These are phyloP conservation scores for Sclerospora graminicola DNA, from an alignment of 352 stramenopile genomes.

Conservation along the genomic window DNA sequence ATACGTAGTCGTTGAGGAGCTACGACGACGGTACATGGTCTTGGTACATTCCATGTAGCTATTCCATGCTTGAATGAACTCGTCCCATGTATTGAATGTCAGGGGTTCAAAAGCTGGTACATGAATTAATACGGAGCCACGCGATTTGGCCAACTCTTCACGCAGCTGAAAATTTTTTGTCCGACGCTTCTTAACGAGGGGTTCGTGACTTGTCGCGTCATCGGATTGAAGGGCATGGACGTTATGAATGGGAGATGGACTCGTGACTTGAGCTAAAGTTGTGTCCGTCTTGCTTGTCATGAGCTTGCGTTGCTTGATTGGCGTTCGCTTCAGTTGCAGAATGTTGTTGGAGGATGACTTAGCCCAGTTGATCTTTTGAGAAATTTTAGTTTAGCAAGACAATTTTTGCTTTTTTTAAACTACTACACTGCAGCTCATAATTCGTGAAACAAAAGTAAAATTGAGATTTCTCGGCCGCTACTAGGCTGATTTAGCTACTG, in stretches of 20 bases:
- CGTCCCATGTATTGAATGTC: conserved; percentile 56
- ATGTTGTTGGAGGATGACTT: conserved; percentile 4
- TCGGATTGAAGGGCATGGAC: conserved; percentile 1
- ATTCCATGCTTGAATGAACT: conserved; percentile 54
- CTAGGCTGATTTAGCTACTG: no score
- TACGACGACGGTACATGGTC: conserved; percentile 66
- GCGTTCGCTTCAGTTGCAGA: conserved; percentile 2
- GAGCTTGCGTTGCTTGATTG: conserved; percentile 4
- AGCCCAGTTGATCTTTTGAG: no score
- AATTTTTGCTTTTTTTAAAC: no score
- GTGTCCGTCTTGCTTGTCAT: conserved; percentile 1
- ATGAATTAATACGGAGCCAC: conserved; percentile 27
- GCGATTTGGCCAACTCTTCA: conserved; percentile 54
- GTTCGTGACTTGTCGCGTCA: conserved; percentile 2
- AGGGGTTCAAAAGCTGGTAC: conserved; percentile 39
- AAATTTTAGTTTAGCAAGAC: no score
- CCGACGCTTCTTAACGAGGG: conserved; percentile 62
- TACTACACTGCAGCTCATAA: no score
- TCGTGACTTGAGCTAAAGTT: background rate
- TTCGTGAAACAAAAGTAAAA: no score
- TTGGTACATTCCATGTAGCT: conserved; percentile 59
- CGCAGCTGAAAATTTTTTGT: conserved; percentile 79
- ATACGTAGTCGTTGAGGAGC: conserved; percentile 55
- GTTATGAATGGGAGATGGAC: background rate
- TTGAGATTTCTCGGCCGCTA: no score